Conservation (phyloP, 208 protist species). For the Phytomonas sp. region DNA sequence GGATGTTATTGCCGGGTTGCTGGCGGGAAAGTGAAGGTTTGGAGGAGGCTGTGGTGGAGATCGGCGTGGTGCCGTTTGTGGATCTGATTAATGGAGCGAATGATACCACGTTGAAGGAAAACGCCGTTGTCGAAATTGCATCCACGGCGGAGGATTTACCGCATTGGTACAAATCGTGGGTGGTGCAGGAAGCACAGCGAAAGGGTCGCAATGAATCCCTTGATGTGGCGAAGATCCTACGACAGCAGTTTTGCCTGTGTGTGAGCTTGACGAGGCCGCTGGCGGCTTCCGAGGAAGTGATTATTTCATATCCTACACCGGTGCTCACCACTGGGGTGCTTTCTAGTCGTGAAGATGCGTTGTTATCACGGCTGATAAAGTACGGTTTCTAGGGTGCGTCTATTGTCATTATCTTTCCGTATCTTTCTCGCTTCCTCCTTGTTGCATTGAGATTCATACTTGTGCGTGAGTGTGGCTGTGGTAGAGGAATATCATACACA, state of each 20-base stretch:
- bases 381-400: slow-evolving; percentile 41
- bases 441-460: slow-evolving; percentile 2
- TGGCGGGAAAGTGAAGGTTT: slow-evolving; percentile 17
- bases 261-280: slow-evolving; percentile 42
- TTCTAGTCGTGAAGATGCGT: slow-evolving; percentile 21
- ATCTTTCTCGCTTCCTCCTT: background rate
- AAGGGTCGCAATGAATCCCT: slow-evolving; percentile 22
- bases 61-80: slow-evolving; percentile 74
- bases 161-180: slow-evolving; percentile 43
- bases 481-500: background rate
- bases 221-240: slow-evolving; percentile 17
- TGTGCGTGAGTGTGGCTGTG: background rate
- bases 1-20: slow-evolving; percentile 42
- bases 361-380: slow-evolving; percentile 54
- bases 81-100: slow-evolving; percentile 71
- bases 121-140: slow-evolving; percentile 66
- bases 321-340: slow-evolving; percentile 41
- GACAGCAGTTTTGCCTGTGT: slow-evolving; percentile 59
- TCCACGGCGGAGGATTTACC: slow-evolving; percentile 51
- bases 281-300: slow-evolving; percentile 61
- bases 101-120: slow-evolving; percentile 13
- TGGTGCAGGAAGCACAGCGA: slow-evolving; percentile 21
- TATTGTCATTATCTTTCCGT: background rate
- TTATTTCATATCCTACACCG: slow-evolving; percentile 46
- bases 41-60: slow-evolving; percentile 19